Base-by-base conservation (phyloP, 257 asterid species). In the Nicotiana tabacum region DNA sequence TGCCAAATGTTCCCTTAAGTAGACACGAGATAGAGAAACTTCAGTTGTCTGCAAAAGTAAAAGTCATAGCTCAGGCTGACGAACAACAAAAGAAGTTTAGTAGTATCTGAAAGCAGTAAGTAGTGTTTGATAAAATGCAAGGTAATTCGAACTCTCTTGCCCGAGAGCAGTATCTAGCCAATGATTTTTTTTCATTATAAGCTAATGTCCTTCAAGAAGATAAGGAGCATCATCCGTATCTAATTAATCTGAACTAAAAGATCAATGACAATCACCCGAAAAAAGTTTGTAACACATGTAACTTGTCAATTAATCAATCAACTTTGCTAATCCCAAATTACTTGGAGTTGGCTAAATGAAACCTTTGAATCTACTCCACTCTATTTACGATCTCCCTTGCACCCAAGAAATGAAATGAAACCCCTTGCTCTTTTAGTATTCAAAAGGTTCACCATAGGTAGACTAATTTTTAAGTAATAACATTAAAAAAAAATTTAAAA, bases 61-160 rank as follows among this genome's bases (percentile, higher is more conserved):
- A 53, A 53, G 57, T 53, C 57, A 53, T 53, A 53, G 57, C 57
- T 53, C 57, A 53, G 57, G 57, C 57, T 53, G 17, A 53, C 57
- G 57, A 53, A 53, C 57, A 53, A 53, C 77, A n/a, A 39, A 39
- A 39, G 56, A 69, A n/a, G 58, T 70, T 70, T 5, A 70, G 46
- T 12, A 11, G 33, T n/a, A n/a, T 70, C 33, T 21, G 33, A 9
- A 43, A 70, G 78, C 33, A 70, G 48, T 27, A 70, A 11, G 35
- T 70, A 70, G 43, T 43, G 57, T 70, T 43, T 70, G 57, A 39
- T 70, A 70, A 70, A 43, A n/a, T 70, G 78, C 46, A 53, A 70
- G 21, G 35, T 13, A 39, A 70, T 39, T 70, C 58, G 1, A 43
- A 43, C 57, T n/a, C 78, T 70, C 58, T 21, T 1, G 7, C 6